phyloP scores from a whole-genome alignment of 345 rosid species.

The Euphorbia peplus region DNA sequence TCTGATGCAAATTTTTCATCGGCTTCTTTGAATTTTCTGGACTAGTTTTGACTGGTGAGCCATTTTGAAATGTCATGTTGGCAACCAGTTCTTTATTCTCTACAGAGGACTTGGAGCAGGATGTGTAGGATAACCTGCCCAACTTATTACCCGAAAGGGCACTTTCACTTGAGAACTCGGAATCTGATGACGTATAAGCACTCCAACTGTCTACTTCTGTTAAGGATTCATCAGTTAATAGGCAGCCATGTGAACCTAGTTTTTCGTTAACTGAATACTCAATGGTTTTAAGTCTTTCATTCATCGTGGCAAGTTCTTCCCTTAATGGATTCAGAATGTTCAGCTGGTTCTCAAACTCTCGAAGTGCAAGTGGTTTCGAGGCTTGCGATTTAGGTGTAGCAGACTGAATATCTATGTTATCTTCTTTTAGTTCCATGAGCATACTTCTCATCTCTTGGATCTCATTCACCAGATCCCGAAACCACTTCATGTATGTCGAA shows the following conservation, averaged over 20 bases:
- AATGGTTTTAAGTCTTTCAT: conserved; percentile 32
- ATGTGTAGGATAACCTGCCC: conserved; percentile 12
- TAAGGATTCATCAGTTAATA: conserved; percentile 33
- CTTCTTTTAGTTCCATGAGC: conserved; percentile 27
- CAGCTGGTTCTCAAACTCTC: conserved; percentile 31
- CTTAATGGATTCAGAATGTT: conserved; percentile 40
- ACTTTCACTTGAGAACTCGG: conserved; percentile 44
- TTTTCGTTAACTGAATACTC: conserved; percentile 34
- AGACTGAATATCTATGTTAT: conserved; percentile 10
- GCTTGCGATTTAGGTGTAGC: conserved; percentile 11
- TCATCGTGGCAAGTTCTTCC: conserved; percentile 40
- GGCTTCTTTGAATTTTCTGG: conserved; percentile 12
- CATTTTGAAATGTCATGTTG: conserved; percentile 26
- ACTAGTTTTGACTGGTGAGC: conserved; percentile 20
- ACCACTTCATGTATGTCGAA: conserved; percentile 20
- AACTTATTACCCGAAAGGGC: conserved; percentile 23
- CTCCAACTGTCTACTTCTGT: conserved; percentile 45
- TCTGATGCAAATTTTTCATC: conserved; percentile 8
- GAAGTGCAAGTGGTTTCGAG: conserved; percentile 15
- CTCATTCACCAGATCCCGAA: conserved; percentile 30
- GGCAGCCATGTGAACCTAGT: conserved; percentile 19
- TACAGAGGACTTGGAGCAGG: conserved; percentile 14
- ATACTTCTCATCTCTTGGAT: conserved; percentile 26
- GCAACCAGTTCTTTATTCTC: conserved; percentile 20
- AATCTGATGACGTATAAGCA: conserved; percentile 35